phyloP scores from a whole-genome alignment of 2,329 filamentous ascomycete species.

The Curvularia eragrostidis region DNA sequence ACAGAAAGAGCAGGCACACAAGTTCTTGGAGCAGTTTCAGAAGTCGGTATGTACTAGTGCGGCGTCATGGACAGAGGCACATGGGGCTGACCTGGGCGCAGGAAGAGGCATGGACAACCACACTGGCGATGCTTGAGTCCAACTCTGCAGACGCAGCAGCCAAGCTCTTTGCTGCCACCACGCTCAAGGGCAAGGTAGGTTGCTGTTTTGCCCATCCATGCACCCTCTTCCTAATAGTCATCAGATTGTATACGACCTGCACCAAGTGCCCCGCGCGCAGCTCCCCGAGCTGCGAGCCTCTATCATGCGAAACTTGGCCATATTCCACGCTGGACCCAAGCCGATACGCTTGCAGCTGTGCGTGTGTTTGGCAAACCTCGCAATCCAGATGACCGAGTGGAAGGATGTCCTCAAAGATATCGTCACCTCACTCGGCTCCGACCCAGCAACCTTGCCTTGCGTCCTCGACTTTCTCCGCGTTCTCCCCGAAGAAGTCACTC shows the following conservation, averaged over 20 bases:
- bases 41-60: conserved; percentile 77
- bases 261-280: conserved; percentile 80
- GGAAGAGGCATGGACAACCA: conserved; percentile 90
- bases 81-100: conserved; percentile 52
- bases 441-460: conserved; percentile 79
- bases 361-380: conserved; percentile 91
- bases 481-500: conserved; percentile 96
- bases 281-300: conserved; percentile 81
- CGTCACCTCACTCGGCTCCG: conserved; percentile 76
- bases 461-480: conserved; percentile 96
- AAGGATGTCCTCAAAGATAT: conserved; percentile 88
- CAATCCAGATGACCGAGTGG: conserved; percentile 96
- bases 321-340: conserved; percentile 82
- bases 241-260: conserved; percentile 94
- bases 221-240: conserved; percentile 28
- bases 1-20: conserved; percentile 87
- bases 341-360: conserved; percentile 83
- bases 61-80: conserved; percentile 21
- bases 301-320: conserved; percentile 79
- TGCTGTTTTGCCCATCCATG: neutral
- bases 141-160: conserved; percentile 77
- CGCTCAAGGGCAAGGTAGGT: conserved; percentile 93
- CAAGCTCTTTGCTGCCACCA: conserved; percentile 94
- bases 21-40: conserved; percentile 93
- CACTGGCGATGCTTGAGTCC: conserved; percentile 85